Evolutionary conservation across 73 alveolate species (phyloP), one percentile per base, ranked within the genome.

Genomic region (Tetrahymena thermophila): DNA sequence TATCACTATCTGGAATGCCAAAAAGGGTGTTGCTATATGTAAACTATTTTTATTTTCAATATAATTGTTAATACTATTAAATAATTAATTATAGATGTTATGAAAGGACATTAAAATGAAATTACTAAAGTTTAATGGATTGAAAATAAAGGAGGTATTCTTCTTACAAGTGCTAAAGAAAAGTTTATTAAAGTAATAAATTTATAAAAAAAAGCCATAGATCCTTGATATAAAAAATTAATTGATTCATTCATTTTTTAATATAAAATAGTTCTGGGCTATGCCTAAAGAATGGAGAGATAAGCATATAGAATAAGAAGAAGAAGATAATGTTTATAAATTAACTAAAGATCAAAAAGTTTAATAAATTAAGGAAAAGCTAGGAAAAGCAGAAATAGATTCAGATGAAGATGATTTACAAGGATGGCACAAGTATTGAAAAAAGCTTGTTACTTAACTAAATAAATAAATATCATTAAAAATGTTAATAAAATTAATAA

Each of bases 241-340:
- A 50, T n/a, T n/a, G n/a, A n/a, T n/a, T n/a, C n/a, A n/a, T 50
- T 50, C 83, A 0, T 50, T 50, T 50, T 50, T 50, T 11, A 50
- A 50, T 5, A 50, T 40, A 50, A 50, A 19, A n/a, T 89, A 95
- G 97, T 95, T 95, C 37, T 95, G 97, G 97, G 42, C 58, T 34
- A 85, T 95, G 94, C 97, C 97, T 50, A 95, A 89, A 44, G 97
- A 95, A 89, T 95, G 97, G 97, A 95, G 97, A 95, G 97, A 95
- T 93, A 95, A 95, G 56, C 71, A 57, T 58, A 95, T 95, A 85
- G 97, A 85, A 55, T 95, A 95, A 35, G 34, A 95, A 35, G 97
- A 95, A 35, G 95, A 89, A 16, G 35, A 85, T 25, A 95, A 95
- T 7, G 89, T 31, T 71, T 31, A 50, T 50, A 71, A 71, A 71